Evolutionary conservation across 148 eudicot species (phyloP).

Genomic region (Vaccinium myrtillus): DNA sequence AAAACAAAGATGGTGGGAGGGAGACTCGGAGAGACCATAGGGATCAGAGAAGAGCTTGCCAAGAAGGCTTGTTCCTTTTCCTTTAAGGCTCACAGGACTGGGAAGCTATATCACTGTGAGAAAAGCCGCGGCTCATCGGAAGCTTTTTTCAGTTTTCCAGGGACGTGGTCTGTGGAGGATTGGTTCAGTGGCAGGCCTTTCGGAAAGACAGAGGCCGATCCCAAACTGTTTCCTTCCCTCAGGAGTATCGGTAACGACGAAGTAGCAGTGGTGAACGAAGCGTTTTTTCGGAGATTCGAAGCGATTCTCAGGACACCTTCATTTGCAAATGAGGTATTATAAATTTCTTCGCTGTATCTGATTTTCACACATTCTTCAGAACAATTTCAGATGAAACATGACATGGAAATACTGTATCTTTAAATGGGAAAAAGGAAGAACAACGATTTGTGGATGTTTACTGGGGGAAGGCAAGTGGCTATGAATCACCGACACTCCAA

Average conservation of each 20-base stretch:
- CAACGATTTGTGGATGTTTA: background rate
- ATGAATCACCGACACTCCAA: no score
- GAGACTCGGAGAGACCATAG: constrained; percentile 37
- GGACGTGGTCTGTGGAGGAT: constrained; percentile 58
- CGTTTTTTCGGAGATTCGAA: constrained; percentile 51
- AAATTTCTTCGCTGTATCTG: background rate
- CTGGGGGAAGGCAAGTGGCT: no score
- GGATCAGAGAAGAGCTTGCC: constrained; percentile 51
- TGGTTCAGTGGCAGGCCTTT: constrained; percentile 52
- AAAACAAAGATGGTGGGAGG: constrained; percentile 25
- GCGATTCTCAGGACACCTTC: constrained; percentile 35
- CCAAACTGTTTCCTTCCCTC: constrained; percentile 57
- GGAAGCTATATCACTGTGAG: constrained; percentile 37
- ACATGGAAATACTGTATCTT: background rate
- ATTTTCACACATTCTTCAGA: background rate
- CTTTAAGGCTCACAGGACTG: constrained; percentile 56
- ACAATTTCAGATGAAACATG: background rate
- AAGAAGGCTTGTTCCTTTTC: constrained; percentile 55
- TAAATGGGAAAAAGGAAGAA: background rate
- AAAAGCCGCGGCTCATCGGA: constrained; percentile 30
- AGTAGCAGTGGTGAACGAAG: constrained; percentile 51
- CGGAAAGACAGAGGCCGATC: constrained; percentile 49
- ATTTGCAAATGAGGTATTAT: constrained; percentile 54
- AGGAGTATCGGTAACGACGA: constrained; percentile 57
- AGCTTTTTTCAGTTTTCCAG: constrained; percentile 55